Evolutionary conservation across 2,329 filamentous ascomycete genomes (phyloP), one percentile per base, ranked within the genome.

Genomic region (Arthrobotrys iridis): DNA sequence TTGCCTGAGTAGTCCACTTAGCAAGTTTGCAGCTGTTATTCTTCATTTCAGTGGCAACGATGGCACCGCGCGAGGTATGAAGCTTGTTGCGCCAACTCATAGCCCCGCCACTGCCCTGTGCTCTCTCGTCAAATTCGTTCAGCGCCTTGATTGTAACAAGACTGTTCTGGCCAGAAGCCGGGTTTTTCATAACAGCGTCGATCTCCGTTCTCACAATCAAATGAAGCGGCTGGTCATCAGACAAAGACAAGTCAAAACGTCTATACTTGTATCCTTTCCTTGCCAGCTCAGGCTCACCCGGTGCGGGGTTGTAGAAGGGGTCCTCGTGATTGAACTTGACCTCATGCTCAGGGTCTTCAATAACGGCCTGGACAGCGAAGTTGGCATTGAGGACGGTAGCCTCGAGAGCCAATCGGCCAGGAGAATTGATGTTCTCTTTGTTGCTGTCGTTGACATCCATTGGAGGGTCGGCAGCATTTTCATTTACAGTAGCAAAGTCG

Each of bases 381-480:
- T 98, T 96, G 88, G 98, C 95, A 88, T 99, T 99, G 88, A 99
- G 99, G 86, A 97, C 96, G 60, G 95, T 99, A 65, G 95, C 95
- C 85, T 99, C 95, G 83, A 97, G 91, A 81, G 96, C 94, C 70
- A 99, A 89, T 63, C 93, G 93, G 65, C 86, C 85, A n/a, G 95
- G 95, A 81, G 93, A 93, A 88, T 99, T 99, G 84, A 99, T 91
- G 78, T 88, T 86, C 82, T 99, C 95, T 85, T 97, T 96, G 86
- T 92, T 93, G 80, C 92, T 92, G 81, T 98, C 94, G 68, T 92
- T 90, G 26, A 91, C 89, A 83, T 99, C 95, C 62, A 98, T 87
- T 37, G 95, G 95, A 24, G 94, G 93, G 83, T 99, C 95, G 76
- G 91, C 91, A 7, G 95, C 95, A 84, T 99, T 99, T 86, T 99